These are phyloP conservation scores for Cryphonectria parasitica DNA, from an alignment of 2,329 filamentous ascomycete genomes.

Conservation along the genomic window DNA sequence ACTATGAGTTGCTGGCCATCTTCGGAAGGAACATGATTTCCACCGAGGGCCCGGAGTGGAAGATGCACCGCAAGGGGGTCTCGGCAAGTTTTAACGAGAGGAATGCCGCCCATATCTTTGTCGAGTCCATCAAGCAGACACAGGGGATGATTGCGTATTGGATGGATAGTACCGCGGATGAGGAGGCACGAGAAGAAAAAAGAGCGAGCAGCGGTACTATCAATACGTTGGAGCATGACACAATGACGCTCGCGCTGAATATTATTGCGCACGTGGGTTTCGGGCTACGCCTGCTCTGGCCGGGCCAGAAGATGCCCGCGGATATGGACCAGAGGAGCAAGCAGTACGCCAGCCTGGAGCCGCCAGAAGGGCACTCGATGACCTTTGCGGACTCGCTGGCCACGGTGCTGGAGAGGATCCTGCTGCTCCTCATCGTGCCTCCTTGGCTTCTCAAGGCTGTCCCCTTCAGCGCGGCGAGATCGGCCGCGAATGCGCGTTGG, in stretches of 20 bases:
- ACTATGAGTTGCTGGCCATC: slow-evolving; percentile 63
- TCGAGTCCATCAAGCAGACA: slow-evolving; percentile 65
- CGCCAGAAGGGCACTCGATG: slow-evolving; percentile 60
- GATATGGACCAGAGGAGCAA: slow-evolving; percentile 49
- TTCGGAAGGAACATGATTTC: slow-evolving; percentile 75
- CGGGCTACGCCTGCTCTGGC: slow-evolving; percentile 63
- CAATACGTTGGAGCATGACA: slow-evolving; percentile 62
- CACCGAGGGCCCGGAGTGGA: slow-evolving; percentile 72
- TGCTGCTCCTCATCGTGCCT: slow-evolving; percentile 65
- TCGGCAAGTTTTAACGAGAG: slow-evolving; percentile 76
- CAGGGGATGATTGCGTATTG: slow-evolving; percentile 63
- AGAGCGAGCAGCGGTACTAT: slow-evolving; percentile 51
- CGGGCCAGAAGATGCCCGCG: slow-evolving; percentile 58
- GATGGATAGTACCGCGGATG: slow-evolving; percentile 46
- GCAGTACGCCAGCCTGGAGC: slow-evolving; percentile 53
- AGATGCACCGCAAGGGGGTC: slow-evolving; percentile 72
- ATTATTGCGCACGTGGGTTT: slow-evolving; percentile 72
- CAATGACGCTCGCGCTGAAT: slow-evolving; percentile 64
- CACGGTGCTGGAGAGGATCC: slow-evolving; percentile 64
- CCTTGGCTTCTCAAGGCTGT: slow-evolving; percentile 55
- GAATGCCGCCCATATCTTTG: slow-evolving; percentile 69
- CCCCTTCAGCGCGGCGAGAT: slow-evolving; percentile 14
- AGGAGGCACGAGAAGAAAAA: slow-evolving; percentile 32
- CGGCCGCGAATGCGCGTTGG: slow-evolving; percentile 54
- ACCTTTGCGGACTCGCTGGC: slow-evolving; percentile 68